Base-by-base conservation (phyloP, 202 grass and related monocot genomes). In the Carex sylvatica region DNA sequence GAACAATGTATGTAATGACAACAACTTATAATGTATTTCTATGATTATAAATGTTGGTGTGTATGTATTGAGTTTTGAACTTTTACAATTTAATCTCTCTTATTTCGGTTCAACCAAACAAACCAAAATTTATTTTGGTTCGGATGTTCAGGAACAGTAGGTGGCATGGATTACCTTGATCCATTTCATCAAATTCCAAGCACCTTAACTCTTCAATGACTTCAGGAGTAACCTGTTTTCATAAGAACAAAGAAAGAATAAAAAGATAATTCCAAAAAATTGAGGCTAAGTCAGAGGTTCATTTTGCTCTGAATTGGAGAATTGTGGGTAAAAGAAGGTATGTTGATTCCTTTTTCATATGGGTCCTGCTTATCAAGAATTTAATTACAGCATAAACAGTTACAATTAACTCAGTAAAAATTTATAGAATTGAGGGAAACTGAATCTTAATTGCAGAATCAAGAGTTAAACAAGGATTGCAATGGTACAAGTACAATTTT, bases 151-250 rank as follows among this genome's bases (percentile, higher is more conserved):
- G n/a, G 15, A 60, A 16, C 31, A 78, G 38, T 13, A 49, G 1
- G 3, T 47, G 40, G 19, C 6, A 74, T 74, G 55, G 22, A 65
- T 47, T 61, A 19, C 55, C 58, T 44, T 86, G 31, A 86, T 44
- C 88, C 80, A 61, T 86, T 89, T 90, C 86, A 61, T 66, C 8
- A 68, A 2, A 42, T 6, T 23, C 16, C 28, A 87, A 44, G 53
- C 55, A 59, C 6, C 20, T 47, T 51, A 84, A 81, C 65, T 98
- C 89, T 68, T 87, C 80, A 79, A 95, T 61, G 74, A 70, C 86
- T 82, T 91, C 80, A 81, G 79, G 20, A 9, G 88, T 83, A 69
- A 84, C 83, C 89, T 95, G 80, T 62, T 38, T 80, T 23, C 60
- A 80, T 20, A 68, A 79, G 64, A 83, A 86, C 80, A 49, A 61